Evolutionary conservation across 148 eudicot species (phyloP), one percentile per base, ranked within the genome.

Genomic region (Tetragonia tetragonoides): DNA sequence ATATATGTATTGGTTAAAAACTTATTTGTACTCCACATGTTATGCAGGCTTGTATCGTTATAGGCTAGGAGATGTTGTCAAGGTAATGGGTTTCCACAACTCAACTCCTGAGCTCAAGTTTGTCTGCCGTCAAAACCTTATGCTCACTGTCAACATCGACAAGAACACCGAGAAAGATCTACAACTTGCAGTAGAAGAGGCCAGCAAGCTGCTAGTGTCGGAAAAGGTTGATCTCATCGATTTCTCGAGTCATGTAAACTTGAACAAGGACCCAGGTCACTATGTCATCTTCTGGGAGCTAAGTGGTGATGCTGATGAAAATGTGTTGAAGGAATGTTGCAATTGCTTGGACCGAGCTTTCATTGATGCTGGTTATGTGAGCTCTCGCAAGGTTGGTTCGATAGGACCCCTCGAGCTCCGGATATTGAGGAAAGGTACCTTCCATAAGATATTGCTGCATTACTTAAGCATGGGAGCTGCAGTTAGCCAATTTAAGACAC

Each of bases 91-190:
- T 0, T 96, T 96, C 87, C 88, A 93, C 85, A 96, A 93, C 87
- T 73, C 88, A 2, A 96, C 99, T 2, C 99, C 99, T 0, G 89
- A 91, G 68, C 88, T 96, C 47, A 87, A 96, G 70, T 96, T 90
- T 57, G 64, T 96, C 17, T 96, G 99, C 77, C 79, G 99, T 63
- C 87, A 87, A 4, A 96, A 90, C 80, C 92, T 96, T n/a, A 77
- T 96, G 39, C 89, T 90, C 21, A 89, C 81, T 63, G 84, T 96
- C 62, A 93, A 96, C 87, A 87, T 96, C 18, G 99, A 96, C 93
- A 96, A 96, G 86, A 96, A 90, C 87, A 93, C 99, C 0, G 99
- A 96, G 82, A 89, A 86, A 75, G 99, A 96, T 66, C 79, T 96
- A 8, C 98, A 91, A 73, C 73, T 86, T 6, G 79, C 97, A 0